These are phyloP conservation scores for Candida tallmaniae DNA, from an alignment of 805 yeast species.

Conservation along the genomic window DNA sequence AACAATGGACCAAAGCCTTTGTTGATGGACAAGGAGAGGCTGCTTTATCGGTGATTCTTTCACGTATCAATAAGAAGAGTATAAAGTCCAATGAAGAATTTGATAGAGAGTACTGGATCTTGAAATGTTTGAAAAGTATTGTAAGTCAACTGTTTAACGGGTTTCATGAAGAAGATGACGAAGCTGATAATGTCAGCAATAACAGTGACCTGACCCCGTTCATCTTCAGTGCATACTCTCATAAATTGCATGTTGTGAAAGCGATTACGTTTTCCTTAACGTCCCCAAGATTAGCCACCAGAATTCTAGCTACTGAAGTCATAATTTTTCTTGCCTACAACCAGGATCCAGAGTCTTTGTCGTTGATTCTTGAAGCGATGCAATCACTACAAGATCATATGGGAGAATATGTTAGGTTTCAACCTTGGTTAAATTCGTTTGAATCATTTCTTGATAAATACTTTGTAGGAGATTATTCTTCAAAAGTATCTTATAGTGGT, in stretches of 20 bases:
- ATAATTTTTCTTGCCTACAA: slow-evolving; percentile 32
- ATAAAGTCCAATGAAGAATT: slow-evolving; percentile 43
- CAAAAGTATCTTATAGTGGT: slow-evolving; percentile 11
- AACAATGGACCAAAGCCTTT: slow-evolving; percentile 28
- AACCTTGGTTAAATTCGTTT: slow-evolving; percentile 38
- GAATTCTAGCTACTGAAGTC: slow-evolving; percentile 38
- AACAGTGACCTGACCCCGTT: slow-evolving; percentile 6
- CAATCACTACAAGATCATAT: slow-evolving; percentile 27
- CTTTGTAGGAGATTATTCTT: slow-evolving; percentile 10
- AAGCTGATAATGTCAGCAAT: slow-evolving; percentile 6
- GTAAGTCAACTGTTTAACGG: slow-evolving; percentile 17
- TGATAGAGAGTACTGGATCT: slow-evolving; percentile 35
- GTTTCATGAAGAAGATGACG: slow-evolving; percentile 10
- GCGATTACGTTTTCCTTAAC: slow-evolving; percentile 34
- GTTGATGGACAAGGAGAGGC: slow-evolving; percentile 41
- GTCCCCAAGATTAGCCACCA: slow-evolving; percentile 37
- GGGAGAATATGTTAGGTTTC: slow-evolving; percentile 34
- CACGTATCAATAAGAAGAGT: slow-evolving; percentile 36
- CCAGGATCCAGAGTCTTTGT: slow-evolving; percentile 17
- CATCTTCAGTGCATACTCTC: slow-evolving; percentile 11
- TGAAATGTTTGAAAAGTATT: slow-evolving; percentile 34
- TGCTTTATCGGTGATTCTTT: slow-evolving; percentile 35
- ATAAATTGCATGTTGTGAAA: slow-evolving; percentile 30
- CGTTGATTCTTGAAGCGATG: slow-evolving; percentile 27
- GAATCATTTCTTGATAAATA: slow-evolving; percentile 32